Percentiles rank a stretch among this genome's conserved stretches.
Evolutionary conservation across 192 early-diverging fungal genomes (phyloP).

Genomic region (Coemansia sp.): DNA sequence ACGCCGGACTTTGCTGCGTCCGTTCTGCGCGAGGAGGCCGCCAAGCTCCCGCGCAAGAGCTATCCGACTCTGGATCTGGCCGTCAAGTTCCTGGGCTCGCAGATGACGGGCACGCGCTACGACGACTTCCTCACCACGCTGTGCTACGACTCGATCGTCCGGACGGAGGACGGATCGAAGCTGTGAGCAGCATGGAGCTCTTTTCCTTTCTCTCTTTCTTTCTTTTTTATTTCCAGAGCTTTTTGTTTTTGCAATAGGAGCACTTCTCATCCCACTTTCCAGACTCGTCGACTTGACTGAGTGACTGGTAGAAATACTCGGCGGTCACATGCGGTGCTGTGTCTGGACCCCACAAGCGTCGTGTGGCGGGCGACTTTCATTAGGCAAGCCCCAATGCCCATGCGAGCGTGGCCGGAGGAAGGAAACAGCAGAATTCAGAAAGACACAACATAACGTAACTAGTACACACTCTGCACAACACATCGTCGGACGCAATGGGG

Average conservation of each 20-base stretch:
- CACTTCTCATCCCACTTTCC: too few relatives aligned
- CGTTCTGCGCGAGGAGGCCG: slow-evolving; percentile 89
- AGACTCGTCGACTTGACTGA: too few relatives aligned
- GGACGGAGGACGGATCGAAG: slow-evolving; percentile 36
- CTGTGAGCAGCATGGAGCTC: slow-evolving; percentile 12
- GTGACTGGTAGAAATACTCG: too few relatives aligned
- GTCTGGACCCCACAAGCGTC: too few relatives aligned
- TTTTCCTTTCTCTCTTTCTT: slow-evolving; percentile 1
- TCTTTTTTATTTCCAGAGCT: background rate
- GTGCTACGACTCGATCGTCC: slow-evolving; percentile 87
- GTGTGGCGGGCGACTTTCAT: too few relatives aligned
- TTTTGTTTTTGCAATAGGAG: background rate
- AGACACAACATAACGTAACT: background rate
- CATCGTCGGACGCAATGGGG: slow-evolving; percentile 12
- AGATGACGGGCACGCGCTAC: slow-evolving; percentile 81
- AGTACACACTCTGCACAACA: too few relatives aligned
- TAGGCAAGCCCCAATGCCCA: too few relatives aligned
- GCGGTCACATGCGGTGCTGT: too few relatives aligned
- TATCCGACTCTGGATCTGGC: slow-evolving; percentile 56
- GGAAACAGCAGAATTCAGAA: too few relatives aligned
- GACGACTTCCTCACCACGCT: slow-evolving; percentile 94
- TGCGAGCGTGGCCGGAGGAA: too few relatives aligned
- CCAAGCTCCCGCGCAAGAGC: slow-evolving; percentile 62
- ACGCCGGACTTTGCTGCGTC: slow-evolving; percentile 75
- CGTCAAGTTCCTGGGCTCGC: slow-evolving; percentile 65